Evolutionary conservation across 352 stramenopile species (phyloP), one percentile per base, ranked within the genome.

Genomic region (Phytophthora brassicae): DNA sequence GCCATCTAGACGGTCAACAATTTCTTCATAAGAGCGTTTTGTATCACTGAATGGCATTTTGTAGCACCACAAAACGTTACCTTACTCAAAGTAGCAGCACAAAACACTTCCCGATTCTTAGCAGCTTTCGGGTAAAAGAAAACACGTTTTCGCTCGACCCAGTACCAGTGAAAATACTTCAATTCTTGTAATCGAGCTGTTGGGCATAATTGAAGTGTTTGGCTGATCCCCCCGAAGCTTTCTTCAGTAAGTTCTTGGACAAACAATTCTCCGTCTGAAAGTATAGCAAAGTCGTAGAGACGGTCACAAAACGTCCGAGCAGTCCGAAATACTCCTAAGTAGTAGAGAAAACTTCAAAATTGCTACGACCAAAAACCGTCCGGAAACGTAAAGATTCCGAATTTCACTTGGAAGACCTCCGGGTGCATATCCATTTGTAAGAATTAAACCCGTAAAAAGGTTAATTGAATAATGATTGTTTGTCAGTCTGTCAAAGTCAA

Each of bases 151-250:
- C 63, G 3, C 5, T 86, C 66, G 9, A 84, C 39, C 74, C 75
- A 88, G 17, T 77, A 78, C 77, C 80, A 86, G 4, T 84, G 67
- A 79, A 35, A 84, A 74, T 20, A 88, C 19, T 11, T 70, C 12
- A 88, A 23, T 11, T 70, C 12, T 5, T 35, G 4, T 6, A 86
- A 41, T 39, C 57, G 58, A 19, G 51, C 14, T 46, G 77, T 0
- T 1, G 48, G 49, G 26, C 77, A 85, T 0, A 84, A 13, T n/a
- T 83, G 75, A 4, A 89, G 38, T 6, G 57, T 77, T 0, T 54
- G 58, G 1, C n/a, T 29, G 4, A 55, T 49, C 1, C 11, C 11
- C 8, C 47, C 22, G 4, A 24, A 45, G 14, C 54, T 33, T 2
- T 60, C 33, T 2, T 43, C 5, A 2, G 9, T 44, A 0, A 80